Conservation (phyloP, 352 stramenopile species). For the Lagenidium giganteum region DNA sequence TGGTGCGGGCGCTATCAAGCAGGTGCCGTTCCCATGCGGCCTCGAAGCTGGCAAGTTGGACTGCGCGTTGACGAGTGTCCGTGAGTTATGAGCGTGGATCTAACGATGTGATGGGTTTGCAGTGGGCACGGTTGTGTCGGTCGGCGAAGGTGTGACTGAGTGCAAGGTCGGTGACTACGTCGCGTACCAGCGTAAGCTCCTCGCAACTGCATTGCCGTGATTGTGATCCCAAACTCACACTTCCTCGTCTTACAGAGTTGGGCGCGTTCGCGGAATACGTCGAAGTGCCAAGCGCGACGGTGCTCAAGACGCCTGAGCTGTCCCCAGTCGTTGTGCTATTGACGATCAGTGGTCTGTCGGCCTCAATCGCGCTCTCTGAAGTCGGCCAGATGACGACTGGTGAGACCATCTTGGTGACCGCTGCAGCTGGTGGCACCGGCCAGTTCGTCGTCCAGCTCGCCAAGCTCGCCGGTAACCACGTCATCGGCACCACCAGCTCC, state of each 20-base stretch:
- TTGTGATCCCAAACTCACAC: too few species aligned
- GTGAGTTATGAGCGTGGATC: too few species aligned
- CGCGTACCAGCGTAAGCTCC: slow-evolving; percentile 25
- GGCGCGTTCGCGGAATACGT: slow-evolving; percentile 17
- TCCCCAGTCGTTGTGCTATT: slow-evolving; percentile 2
- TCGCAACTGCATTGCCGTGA: too few species aligned
- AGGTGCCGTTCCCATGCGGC: slow-evolving; percentile 16
- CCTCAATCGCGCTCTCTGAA: neutral
- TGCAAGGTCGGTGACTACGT: slow-evolving; percentile 23
- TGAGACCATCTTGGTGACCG: slow-evolving; percentile 29
- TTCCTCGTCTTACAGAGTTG: too few species aligned
- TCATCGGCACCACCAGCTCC: slow-evolving; percentile 39
- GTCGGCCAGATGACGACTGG: slow-evolving; percentile 23
- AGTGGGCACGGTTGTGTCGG: slow-evolving; percentile 21
- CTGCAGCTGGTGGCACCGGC: slow-evolving; percentile 35
- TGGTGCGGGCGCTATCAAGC: slow-evolving; percentile 10
- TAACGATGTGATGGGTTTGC: too few species aligned
- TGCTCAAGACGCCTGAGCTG: slow-evolving; percentile 7
- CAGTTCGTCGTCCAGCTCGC: slow-evolving; percentile 33
- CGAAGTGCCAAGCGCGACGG: slow-evolving; percentile 3
- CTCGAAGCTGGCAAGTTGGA: too few species aligned
- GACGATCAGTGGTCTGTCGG: neutral
- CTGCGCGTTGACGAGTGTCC: too few species aligned
- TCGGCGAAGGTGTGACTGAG: slow-evolving; percentile 18
- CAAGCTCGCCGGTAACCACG: slow-evolving; percentile 3